Percentiles rank a stretch among this genome's conserved stretches.
These are phyloP conservation scores for Magnusiomyces sp. DNA, from an alignment of 1,139 yeast species.

Conservation along the genomic window DNA sequence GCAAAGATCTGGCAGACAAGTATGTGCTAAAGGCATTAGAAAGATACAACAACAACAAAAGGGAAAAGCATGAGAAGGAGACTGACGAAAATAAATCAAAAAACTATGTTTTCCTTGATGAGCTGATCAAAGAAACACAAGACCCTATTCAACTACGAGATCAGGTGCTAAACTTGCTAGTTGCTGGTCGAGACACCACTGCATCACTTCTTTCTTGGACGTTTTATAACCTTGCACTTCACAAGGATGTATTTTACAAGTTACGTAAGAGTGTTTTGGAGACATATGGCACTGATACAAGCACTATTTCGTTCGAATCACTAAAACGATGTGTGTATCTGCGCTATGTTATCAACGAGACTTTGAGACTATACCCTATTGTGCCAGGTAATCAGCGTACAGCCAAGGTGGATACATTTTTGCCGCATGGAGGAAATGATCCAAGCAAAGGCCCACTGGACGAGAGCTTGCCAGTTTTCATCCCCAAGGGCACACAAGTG, in stretches of 20 bases:
- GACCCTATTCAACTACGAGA: conserved; percentile 44
- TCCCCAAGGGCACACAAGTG: conserved; percentile 42
- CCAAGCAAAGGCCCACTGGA: conserved; percentile 26
- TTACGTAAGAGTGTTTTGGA: conserved; percentile 36
- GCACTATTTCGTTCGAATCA: conserved; percentile 37
- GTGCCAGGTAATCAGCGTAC: conserved; percentile 47
- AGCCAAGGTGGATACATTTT: conserved; percentile 39
- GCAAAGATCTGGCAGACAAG: conserved; percentile 27
- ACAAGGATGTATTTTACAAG: conserved; percentile 35
- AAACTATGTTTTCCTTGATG: conserved; percentile 43
- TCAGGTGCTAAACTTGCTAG: conserved; percentile 43
- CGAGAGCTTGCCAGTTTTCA: conserved; percentile 35
- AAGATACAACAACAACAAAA: conserved; percentile 15
- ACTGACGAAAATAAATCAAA: neutral
- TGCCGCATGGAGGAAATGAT: conserved; percentile 46
- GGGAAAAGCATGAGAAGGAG: conserved; percentile 17
- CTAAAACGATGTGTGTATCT: conserved; percentile 44
- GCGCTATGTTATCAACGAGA: conserved; percentile 43
- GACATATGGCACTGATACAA: conserved; percentile 21
- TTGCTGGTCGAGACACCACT: conserved; percentile 54
- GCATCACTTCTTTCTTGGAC: conserved; percentile 45
- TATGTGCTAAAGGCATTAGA: conserved; percentile 26
- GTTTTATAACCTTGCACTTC: conserved; percentile 40
- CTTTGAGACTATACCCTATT: conserved; percentile 46
- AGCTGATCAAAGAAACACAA: conserved; percentile 43